Evolutionary conservation across 2,329 filamentous ascomycete species (phyloP).

Genomic region (Acrocalymma vagum): DNA sequence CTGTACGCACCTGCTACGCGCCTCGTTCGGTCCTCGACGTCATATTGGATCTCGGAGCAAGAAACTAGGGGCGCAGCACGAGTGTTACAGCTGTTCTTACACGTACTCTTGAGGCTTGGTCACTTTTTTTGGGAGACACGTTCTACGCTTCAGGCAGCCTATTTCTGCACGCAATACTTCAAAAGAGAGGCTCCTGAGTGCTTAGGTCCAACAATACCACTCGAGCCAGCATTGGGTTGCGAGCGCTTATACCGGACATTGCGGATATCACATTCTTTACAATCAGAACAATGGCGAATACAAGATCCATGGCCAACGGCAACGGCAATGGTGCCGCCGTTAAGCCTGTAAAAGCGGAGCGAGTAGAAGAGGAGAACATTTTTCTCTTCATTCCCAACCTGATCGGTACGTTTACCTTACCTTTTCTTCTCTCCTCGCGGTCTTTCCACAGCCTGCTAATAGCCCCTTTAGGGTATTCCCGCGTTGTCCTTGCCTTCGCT

Average conservation of each 20-base stretch:
- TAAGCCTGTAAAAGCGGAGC: conserved; percentile 27
- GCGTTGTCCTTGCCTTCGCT: conserved; percentile 72
- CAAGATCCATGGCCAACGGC: conserved; percentile 25
- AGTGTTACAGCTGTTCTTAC: too few relatives aligned
- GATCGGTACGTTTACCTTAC: conserved; percentile 52
- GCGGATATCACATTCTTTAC: conserved; percentile 8
- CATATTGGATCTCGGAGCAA: too few relatives aligned
- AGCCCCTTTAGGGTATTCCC: conserved; percentile 54
- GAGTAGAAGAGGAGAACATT: conserved; percentile 63
- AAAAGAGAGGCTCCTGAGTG: too few relatives aligned
- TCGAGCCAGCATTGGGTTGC: too few relatives aligned
- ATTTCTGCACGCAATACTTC: too few relatives aligned
- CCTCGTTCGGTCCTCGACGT: neutral
- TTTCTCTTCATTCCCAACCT: conserved; percentile 63
- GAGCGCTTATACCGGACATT: too few relatives aligned
- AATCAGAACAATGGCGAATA: conserved; percentile 38
- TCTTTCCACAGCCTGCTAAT: conserved; percentile 25
- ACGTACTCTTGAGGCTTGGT: too few relatives aligned
- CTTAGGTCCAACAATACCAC: conserved; percentile 2
- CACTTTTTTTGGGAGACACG: too few relatives aligned
- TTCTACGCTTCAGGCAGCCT: too few relatives aligned
- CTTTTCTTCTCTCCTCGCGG: neutral
- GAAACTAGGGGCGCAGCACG: too few relatives aligned
- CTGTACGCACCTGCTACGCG: conserved; percentile 4
- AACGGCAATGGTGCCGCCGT: conserved; percentile 42